A percentile compares a stretch with the other conserved stretches of the same genome.
Conservation (phyloP, 202 grass and related monocot species). For the Brachypodium distachyon region DNA sequence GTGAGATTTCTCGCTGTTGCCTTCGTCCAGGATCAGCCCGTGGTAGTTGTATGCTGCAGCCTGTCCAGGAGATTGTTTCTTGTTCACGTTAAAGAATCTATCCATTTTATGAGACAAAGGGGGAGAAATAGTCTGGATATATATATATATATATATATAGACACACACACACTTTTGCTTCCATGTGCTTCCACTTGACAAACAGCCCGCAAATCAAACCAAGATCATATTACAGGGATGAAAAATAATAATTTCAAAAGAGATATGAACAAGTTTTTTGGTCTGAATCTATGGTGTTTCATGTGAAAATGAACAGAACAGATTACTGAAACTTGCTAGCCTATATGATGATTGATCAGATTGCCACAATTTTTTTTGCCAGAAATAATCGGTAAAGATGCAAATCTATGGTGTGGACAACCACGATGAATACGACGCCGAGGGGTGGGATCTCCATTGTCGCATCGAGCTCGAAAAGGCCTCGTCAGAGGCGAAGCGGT, state of each 20-base stretch:
- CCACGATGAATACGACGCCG: not conserved
- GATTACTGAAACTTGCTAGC: too few relatives aligned
- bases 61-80: constrained; percentile 10
- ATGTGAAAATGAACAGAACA: not conserved
- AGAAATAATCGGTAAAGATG: too few relatives aligned
- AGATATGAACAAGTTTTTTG: too few relatives aligned
- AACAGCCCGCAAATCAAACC: constrained; percentile 26
- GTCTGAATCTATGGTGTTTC: not conserved
- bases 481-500: not conserved
- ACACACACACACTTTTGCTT: constrained; percentile 83
- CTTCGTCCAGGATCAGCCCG: constrained; percentile 60
- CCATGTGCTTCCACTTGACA: constrained; percentile 54
- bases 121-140: too few relatives aligned
- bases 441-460: not conserved
- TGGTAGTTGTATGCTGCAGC: constrained; percentile 71
- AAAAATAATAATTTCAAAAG: too few relatives aligned
- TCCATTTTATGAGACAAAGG: too few relatives aligned
- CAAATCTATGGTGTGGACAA: too few relatives aligned
- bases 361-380: too few relatives aligned
- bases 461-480: not conserved
- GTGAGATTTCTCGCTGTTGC: constrained; percentile 57
- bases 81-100: too few relatives aligned
- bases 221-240: not conserved
- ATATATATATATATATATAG: too few relatives aligned
- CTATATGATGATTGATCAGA: too few relatives aligned